Base-by-base conservation (phyloP, 768 basidiomycete genomes). In the Butyriboletus loyo region DNA sequence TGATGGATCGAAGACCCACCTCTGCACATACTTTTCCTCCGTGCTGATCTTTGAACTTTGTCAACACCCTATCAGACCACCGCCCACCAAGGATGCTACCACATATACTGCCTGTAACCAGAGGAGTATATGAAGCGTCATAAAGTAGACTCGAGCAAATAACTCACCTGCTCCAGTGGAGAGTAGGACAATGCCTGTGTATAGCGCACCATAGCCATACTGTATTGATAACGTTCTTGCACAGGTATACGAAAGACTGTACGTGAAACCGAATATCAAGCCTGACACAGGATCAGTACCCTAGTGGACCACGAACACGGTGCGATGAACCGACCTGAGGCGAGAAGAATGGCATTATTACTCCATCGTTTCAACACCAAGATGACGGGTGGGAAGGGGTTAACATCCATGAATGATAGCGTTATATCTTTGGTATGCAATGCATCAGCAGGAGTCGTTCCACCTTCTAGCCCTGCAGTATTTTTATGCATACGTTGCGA, bases 151-250 rank as follows among this genome's bases (percentile, higher is more conserved):
- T 41, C 31, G 21, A 24, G 31, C 7, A 14, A 44, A 22, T 6
- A 37, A 59, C 76, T 37, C 47, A 83, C 87, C 87, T n/a, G 78
- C 55, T 25, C 92, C 92, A 64, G 78, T 89, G 0, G 85, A 68
- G 2, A 97, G 78, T 2, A 93, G 77, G 13, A 92, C 82, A 10
- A 93, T 71, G 7, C 93, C 93, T 22, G 87, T 86, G 49, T 80
- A 72, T 6, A 96, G 70, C 0, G 92, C 75, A 54, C 80, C 72
- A 65, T 87, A 92, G 35, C 76, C 67, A 58, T 95, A 96, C 17
- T 72, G 66, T 11, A 68, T 71, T 2, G 76, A 77, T 4, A 96
- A 75, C 0, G 87, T 91, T 50, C 87, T 77, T 10, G 91, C 78
- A 5, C 83, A 82, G 0, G 89, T 89, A 62, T 92, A 95, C 1